Evolutionary conservation across 2,329 filamentous ascomycete species (phyloP), one percentile per base, ranked within the genome.

Genomic region (Thermoascus crustaceus): DNA sequence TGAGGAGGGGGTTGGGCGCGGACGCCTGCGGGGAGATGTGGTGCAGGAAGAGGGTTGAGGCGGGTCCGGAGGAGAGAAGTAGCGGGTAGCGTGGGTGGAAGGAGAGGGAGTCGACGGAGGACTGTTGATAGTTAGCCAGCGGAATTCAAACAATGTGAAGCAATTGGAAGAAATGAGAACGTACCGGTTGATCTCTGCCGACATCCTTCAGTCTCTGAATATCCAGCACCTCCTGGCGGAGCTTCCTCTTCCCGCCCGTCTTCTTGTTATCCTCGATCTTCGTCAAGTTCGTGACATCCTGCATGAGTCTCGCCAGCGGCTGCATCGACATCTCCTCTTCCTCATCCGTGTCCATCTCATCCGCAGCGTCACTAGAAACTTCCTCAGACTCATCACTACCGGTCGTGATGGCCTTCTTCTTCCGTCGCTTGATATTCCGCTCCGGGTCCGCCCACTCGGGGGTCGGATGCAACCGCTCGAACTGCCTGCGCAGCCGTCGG

Each of bases 61-160:
- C 84, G 36, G 81, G 82, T 40, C 88, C 91, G 8, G 87, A 86
- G 16, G 91, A 94, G 39, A 96, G 76, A 18, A 98, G 76, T 10
- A 98, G 79, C 4, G 91, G 86, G 55, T 87, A 82, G 47, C 79
- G 72, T 19, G 89, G 87, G 63, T 98, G 91, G 72, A 96, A 95
- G 7, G 80, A 80, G 22, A 98, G 75, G 26, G 82, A 86, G 25
- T 80, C 82, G 47, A 96, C 80, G 7, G 85, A 75, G 11, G 83
- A 84, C 60, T 68, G 34, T 14, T n/a, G 9, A 19, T 33, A 9
- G 17, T 24, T 11, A 21, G 30, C n/a, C 13, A 32, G 22, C 17
- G 16, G 16, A 16, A 25, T 7, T 7, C 18, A 31, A 26, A 27
- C 34, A 18, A n/a, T 10, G 16, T n/a, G 22, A 17, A 22, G 14